Evolutionary conservation across 305 asterid genomes (phyloP).

Genomic region (Solanum chacoense): DNA sequence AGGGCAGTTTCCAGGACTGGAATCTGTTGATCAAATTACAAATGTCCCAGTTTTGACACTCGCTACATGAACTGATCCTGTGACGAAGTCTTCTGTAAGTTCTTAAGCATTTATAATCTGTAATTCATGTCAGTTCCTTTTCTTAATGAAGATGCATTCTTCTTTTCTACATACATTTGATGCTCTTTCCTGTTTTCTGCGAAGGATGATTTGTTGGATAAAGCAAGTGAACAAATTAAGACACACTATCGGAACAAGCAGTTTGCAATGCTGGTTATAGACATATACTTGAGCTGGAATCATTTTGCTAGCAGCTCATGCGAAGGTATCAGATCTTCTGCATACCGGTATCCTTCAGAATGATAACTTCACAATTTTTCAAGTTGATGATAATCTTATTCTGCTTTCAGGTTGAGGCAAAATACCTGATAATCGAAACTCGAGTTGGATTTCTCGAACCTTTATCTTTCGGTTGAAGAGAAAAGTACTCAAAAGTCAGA

Average conservation of each 20-base stretch:
- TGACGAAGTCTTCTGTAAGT: not conserved
- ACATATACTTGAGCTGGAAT: not conserved
- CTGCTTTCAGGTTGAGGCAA: not conserved
- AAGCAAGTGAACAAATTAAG: not conserved
- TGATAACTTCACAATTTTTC: not conserved
- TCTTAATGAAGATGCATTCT: not conserved
- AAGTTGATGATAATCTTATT: not conserved
- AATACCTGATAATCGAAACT: not conserved
- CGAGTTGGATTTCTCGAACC: not conserved
- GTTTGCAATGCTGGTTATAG: not conserved
- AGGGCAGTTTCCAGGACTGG: conserved; percentile 86
- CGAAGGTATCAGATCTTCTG: not conserved
- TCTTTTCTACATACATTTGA: not conserved
- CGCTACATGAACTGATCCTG: conserved; percentile 18
- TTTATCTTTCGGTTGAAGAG: not conserved
- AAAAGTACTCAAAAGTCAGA: not conserved
- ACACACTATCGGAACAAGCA: not conserved
- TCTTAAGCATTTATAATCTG: not conserved
- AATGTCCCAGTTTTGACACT: conserved; percentile 34
- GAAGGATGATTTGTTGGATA: not conserved
- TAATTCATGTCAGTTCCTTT: not conserved
- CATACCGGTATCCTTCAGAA: not conserved
- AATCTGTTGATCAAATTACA: conserved; percentile 27
- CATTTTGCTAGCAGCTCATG: not conserved
- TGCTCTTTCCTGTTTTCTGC: not conserved